Percentiles rank a stretch among this genome's conserved stretches.
These are phyloP conservation scores for Paramyrothecium roridum DNA, from an alignment of 2,329 filamentous ascomycete genomes.

Conservation along the genomic window DNA sequence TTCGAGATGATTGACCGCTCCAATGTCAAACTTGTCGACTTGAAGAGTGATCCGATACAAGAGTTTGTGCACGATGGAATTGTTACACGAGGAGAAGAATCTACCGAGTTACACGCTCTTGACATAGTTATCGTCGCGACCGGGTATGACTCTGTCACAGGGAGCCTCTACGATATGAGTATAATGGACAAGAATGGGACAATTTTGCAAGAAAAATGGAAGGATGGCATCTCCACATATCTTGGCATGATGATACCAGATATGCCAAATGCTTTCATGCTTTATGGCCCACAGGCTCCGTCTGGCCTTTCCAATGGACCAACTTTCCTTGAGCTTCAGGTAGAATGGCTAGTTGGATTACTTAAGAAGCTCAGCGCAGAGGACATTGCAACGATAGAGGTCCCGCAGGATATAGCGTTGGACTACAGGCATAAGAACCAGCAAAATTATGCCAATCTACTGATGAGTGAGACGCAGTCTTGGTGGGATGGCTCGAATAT, in stretches of 20 bases:
- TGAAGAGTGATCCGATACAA: constrained; percentile 38
- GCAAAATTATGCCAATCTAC: constrained; percentile 1
- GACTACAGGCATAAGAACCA: neutral
- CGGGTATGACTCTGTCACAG: constrained; percentile 16
- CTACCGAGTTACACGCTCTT: constrained; percentile 22
- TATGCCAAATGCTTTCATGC: constrained; percentile 16
- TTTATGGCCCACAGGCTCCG: constrained; percentile 19
- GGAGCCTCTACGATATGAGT: constrained; percentile 15
- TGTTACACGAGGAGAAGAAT: constrained; percentile 28
- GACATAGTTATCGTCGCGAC: constrained; percentile 24
- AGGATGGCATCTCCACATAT: constrained; percentile 12
- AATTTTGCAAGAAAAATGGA: constrained; percentile 10
- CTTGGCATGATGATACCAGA: constrained; percentile 16
- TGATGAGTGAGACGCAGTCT: constrained; percentile 4
- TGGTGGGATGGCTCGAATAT: constrained; percentile 12
- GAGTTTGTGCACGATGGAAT: constrained; percentile 36
- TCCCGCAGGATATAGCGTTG: no score
- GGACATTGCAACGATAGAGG: no score
- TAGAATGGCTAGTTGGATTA: constrained; percentile 12
- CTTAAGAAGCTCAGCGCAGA: constrained; percentile 6
- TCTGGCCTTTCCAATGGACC: constrained; percentile 14
- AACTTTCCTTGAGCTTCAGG: constrained; percentile 15
- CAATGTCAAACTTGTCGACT: constrained; percentile 43
- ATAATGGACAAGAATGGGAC: constrained; percentile 11
- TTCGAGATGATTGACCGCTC: constrained; percentile 45